Evolutionary conservation across 768 basidiomycete genomes (phyloP).

Genomic region (Cubamyces lactineus): DNA sequence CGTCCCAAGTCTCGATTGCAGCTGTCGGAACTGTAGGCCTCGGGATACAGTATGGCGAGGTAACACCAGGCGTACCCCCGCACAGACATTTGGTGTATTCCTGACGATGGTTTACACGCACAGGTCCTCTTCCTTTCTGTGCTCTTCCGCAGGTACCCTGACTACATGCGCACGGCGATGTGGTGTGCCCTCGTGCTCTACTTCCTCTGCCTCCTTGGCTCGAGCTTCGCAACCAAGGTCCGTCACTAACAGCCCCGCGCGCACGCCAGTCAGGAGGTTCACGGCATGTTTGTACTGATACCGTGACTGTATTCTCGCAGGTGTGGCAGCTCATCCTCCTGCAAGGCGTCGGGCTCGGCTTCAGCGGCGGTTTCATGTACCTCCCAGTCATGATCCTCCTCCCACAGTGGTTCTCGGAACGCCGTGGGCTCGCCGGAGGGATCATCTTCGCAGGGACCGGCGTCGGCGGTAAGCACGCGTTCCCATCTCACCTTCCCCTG

Average conservation of each 20-base stretch:
- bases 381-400: slow-evolving; percentile 25
- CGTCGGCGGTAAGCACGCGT: slow-evolving; percentile 20
- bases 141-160: slow-evolving; percentile 26
- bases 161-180: slow-evolving; percentile 26
- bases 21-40: slow-evolving; percentile 27
- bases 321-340: slow-evolving; percentile 30
- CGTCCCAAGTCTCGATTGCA: slow-evolving; percentile 24
- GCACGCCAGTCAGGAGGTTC: no score
- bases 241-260: no score
- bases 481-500: background rate
- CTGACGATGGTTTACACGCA: background rate
- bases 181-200: slow-evolving; percentile 24
- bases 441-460: slow-evolving; percentile 32
- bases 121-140: slow-evolving; percentile 25
- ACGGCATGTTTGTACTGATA: background rate
- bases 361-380: slow-evolving; percentile 26
- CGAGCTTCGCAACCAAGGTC: slow-evolving; percentile 30
- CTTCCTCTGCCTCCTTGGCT: slow-evolving; percentile 22
- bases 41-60: slow-evolving; percentile 29
- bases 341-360: slow-evolving; percentile 29
- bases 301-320: slow-evolving; percentile 1
- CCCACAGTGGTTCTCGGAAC: slow-evolving; percentile 30
- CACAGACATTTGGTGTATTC: background rate
- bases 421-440: slow-evolving; percentile 29
- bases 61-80: background rate